A percentile compares a stretch with the other conserved stretches of the same genome.
phyloP scores from a whole-genome alignment of 2,329 filamentous ascomycete genomes.

The Didymellaceae sp. region DNA sequence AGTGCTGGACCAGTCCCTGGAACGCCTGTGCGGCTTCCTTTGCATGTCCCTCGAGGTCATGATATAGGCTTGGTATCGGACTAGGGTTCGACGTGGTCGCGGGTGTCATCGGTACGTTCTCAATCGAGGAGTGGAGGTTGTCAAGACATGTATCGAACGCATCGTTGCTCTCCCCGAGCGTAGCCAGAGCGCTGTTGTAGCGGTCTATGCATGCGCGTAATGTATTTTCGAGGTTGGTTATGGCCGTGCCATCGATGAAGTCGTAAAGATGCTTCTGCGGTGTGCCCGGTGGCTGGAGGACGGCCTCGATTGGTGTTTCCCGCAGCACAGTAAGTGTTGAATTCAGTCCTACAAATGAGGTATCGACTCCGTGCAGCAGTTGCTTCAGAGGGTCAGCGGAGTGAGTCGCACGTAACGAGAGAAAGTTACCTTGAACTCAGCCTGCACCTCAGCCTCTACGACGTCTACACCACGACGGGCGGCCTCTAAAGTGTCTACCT shows the following conservation, averaged over 20 bases:
- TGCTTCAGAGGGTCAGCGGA: constrained; percentile 40
- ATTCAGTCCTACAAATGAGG: constrained; percentile 68
- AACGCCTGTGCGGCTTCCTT: constrained; percentile 83
- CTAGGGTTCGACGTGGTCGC: constrained; percentile 40
- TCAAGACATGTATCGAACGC: constrained; percentile 77
- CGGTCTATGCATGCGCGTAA: constrained; percentile 75
- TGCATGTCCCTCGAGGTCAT: constrained; percentile 72
- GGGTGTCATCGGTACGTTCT: constrained; percentile 41
- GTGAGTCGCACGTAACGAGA: constrained; percentile 3
- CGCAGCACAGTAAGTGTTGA: constrained; percentile 70
- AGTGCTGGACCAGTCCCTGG: constrained; percentile 82
- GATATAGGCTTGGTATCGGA: constrained; percentile 56
- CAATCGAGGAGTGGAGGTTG: constrained; percentile 44
- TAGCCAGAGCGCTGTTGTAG: constrained; percentile 71
- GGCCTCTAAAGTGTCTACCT: constrained; percentile 53
- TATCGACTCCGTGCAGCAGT: constrained; percentile 70
- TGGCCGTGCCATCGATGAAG: constrained; percentile 76
- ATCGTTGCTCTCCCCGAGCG: constrained; percentile 59
- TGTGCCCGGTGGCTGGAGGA: constrained; percentile 62
- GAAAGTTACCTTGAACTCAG: constrained; percentile 51
- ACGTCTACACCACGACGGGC: constrained; percentile 53
- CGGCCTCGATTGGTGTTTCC: constrained; percentile 67
- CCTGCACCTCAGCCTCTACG: constrained; percentile 50
- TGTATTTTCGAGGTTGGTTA: constrained; percentile 68
- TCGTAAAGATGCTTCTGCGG: constrained; percentile 70